Percentiles rank a stretch among this genome's conserved stretches.
Evolutionary conservation across 2,329 filamentous ascomycete species (phyloP).

Genomic region (Hypoxylon sp.): DNA sequence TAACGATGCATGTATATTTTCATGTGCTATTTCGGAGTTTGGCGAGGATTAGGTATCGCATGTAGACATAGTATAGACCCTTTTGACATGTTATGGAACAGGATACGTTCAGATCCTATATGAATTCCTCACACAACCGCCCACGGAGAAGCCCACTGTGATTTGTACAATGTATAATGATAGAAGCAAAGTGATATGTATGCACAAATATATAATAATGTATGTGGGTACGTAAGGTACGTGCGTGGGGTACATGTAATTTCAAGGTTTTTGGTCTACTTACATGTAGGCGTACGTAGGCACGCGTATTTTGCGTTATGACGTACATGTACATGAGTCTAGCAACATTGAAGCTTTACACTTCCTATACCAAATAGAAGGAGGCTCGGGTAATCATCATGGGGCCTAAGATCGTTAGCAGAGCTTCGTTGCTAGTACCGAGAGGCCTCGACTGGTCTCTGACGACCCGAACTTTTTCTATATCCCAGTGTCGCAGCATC

Average conservation of each 20-base stretch:
- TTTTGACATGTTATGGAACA: neutral
- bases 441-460: constrained; percentile 18
- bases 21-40: neutral
- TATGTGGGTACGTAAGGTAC: too few relatives aligned
- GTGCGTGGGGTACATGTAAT: too few relatives aligned
- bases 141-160: too few relatives aligned
- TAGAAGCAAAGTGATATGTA: neutral
- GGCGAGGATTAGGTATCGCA: neutral
- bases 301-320: neutral
- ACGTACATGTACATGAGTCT: neutral
- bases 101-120: neutral
- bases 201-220: neutral
- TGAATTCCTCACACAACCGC: neutral
- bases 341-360: too few relatives aligned
- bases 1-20: neutral
- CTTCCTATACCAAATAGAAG: too few relatives aligned
- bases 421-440: constrained; percentile 23
- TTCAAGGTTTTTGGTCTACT: neutral
- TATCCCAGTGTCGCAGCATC: constrained; percentile 47
- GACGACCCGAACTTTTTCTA: constrained; percentile 49
- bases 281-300: too few relatives aligned
- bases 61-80: neutral
- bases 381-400: neutral
- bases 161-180: neutral
- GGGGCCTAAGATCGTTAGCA: constrained; percentile 16